phyloP scores from a whole-genome alignment of 2,329 filamentous ascomycete species.

The Trichoderma sp. region DNA sequence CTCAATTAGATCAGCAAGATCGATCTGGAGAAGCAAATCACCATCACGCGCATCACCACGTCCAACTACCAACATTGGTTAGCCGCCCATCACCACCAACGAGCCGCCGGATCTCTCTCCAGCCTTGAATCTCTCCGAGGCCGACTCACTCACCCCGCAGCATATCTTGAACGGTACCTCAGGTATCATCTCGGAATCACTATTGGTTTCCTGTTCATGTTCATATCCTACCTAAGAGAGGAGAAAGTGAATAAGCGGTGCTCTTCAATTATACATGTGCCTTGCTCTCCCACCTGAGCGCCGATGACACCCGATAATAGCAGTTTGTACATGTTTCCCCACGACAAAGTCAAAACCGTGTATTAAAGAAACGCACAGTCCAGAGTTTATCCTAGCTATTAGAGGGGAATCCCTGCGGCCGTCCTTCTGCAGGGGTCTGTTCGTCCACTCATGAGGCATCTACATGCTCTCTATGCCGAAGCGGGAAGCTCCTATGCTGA shows the following conservation, averaged over 20 bases:
- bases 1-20: neutral
- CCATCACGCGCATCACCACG: neutral
- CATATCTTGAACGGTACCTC: neutral
- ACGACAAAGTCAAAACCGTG: neutral
- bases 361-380: neutral
- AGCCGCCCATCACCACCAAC: neutral
- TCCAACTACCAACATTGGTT: neutral
- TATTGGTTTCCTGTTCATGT: neutral
- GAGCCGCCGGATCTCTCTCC: neutral
- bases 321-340: neutral
- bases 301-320: neutral
- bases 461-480: constrained; percentile 13
- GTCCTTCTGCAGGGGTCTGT: neutral
- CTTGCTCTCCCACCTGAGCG: neutral
- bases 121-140: neutral
- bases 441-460: neutral
- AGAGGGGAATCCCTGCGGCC: neutral
- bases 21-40: neutral
- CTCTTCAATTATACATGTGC: neutral
- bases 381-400: neutral
- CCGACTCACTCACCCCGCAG: neutral
- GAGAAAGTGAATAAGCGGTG: neutral
- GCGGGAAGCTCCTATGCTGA: constrained; percentile 13
- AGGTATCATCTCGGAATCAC: neutral
- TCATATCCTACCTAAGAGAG: neutral